Evolutionary conservation across 371 early-diverging fungal species (phyloP).

Genomic region (Syncephalastrum contaminatum): DNA sequence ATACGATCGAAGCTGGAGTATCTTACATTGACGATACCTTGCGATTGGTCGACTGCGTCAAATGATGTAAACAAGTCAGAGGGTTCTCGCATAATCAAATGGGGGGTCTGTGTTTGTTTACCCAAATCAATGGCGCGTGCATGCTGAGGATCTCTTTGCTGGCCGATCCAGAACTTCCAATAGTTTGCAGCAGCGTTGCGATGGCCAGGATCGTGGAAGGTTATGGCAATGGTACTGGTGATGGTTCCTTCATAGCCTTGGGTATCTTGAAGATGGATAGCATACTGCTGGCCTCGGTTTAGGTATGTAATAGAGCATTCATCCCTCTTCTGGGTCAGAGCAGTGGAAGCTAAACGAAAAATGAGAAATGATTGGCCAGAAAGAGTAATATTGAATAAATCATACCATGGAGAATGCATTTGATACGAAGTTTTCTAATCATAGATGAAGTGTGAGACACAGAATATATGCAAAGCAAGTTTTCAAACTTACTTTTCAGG

Average conservation of each 20-base stretch:
- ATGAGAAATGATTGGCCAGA: constrained; percentile 2
- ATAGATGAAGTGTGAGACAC: not conserved
- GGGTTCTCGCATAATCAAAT: not conserved
- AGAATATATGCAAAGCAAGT: constrained; percentile 30
- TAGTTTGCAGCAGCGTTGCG: constrained; percentile 63
- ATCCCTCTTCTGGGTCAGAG: constrained; percentile 28
- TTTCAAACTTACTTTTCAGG: constrained; percentile 10
- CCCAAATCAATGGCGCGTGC: constrained; percentile 65
- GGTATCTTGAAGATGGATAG: constrained; percentile 46
- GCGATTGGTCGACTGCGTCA: constrained; percentile 20
- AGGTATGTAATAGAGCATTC: constrained; percentile 28
- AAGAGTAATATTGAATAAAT: not conserved
- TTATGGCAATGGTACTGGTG: constrained; percentile 60
- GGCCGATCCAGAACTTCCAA: constrained; percentile 78
- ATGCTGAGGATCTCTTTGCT: constrained; percentile 56
- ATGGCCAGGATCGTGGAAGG: constrained; percentile 73
- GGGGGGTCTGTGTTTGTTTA: constrained; percentile 14
- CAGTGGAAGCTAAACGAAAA: constrained; percentile 22
- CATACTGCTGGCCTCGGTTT: constrained; percentile 55
- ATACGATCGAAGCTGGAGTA: constrained; percentile 60
- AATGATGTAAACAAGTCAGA: constrained; percentile 1
- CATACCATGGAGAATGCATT: not conserved
- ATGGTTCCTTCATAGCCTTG: constrained; percentile 41
- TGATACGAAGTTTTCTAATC: constrained; percentile 1
- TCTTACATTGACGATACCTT: constrained; percentile 46